A percentile compares a stretch with the other conserved stretches of the same genome.
phyloP scores from a whole-genome alignment of 306 rosid genomes.

The Trifolium dubium region DNA sequence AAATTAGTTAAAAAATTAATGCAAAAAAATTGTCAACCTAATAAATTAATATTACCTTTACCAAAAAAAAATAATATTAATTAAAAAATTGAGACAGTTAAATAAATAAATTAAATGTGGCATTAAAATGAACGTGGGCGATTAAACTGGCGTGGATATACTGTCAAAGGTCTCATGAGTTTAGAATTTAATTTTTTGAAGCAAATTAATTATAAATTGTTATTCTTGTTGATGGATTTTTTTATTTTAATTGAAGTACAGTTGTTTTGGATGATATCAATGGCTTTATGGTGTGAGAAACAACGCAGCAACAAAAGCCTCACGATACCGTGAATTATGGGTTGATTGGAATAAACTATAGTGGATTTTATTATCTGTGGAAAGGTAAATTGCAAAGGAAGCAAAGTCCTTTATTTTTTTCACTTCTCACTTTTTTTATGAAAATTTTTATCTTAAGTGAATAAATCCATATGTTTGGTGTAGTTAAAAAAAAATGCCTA shows the following conservation, averaged over 20 bases:
- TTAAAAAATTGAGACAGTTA: no score
- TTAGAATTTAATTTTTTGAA: neutral
- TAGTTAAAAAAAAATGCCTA: no score
- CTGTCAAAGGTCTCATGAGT: neutral
- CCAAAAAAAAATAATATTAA: no score
- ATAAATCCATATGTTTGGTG: neutral
- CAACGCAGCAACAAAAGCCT: slow-evolving; percentile 21
- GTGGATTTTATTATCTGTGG: neutral
- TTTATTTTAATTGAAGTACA: neutral
- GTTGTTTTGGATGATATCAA: neutral
- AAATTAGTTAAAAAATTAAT: no score
- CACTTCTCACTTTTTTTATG: slow-evolving; percentile 23
- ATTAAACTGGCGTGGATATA: slow-evolving; percentile 17
- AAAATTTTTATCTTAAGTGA: neutral
- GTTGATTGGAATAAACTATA: slow-evolving; percentile 20
- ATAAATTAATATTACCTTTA: no score
- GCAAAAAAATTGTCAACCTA: no score
- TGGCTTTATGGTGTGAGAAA: neutral
- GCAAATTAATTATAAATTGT: no score
- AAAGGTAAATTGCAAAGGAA: slow-evolving; percentile 12
- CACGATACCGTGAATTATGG: slow-evolving; percentile 46
- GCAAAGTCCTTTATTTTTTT: slow-evolving; percentile 27
- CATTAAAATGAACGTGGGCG: neutral
- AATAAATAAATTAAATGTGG: no score
- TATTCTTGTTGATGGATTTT: no score